A percentile compares a stretch with the other conserved stretches of the same genome.
Conservation (phyloP, 83 land plant genomes). For the Picea abies region DNA sequence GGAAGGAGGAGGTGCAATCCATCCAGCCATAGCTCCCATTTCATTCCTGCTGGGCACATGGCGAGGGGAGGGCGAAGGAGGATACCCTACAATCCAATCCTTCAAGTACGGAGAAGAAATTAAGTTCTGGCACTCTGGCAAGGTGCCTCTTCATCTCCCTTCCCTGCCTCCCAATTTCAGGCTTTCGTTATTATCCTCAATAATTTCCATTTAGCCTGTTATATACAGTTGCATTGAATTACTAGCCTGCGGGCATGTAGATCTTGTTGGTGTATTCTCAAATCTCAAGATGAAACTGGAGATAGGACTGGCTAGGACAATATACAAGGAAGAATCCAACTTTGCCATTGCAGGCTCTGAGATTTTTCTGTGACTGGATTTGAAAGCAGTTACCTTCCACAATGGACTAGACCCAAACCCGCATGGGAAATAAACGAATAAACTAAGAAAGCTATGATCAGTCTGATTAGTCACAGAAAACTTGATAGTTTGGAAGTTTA, state of each 20-base stretch:
- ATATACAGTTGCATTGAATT: not conserved
- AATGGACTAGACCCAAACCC: not conserved
- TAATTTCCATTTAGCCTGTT: not conserved
- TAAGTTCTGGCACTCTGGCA: conserved; percentile 66
- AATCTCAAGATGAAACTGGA: not conserved
- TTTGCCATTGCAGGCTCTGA: not conserved
- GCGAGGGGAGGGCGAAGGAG: conserved; percentile 84
- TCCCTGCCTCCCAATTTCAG: not conserved
- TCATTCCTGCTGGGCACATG: conserved; percentile 73
- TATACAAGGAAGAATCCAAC: not conserved
- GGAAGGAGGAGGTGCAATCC: conserved; percentile 32
- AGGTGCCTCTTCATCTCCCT: conserved; percentile 34
- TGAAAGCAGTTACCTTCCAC: not conserved
- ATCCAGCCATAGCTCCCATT: conserved; percentile 60
- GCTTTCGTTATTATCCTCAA: not conserved
- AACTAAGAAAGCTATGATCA: too few species aligned
- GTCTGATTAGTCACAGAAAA: too few species aligned
- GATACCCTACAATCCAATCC: conserved; percentile 74
- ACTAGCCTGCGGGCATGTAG: not conserved
- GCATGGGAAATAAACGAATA: too few species aligned
- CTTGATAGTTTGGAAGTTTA: too few species aligned
- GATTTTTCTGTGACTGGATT: not conserved
- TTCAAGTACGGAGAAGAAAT: conserved; percentile 79
- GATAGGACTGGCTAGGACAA: not conserved
- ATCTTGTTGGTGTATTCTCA: not conserved